Evolutionary conservation across 345 rosid species (phyloP).

Genomic region (Lepidium didymum): DNA sequence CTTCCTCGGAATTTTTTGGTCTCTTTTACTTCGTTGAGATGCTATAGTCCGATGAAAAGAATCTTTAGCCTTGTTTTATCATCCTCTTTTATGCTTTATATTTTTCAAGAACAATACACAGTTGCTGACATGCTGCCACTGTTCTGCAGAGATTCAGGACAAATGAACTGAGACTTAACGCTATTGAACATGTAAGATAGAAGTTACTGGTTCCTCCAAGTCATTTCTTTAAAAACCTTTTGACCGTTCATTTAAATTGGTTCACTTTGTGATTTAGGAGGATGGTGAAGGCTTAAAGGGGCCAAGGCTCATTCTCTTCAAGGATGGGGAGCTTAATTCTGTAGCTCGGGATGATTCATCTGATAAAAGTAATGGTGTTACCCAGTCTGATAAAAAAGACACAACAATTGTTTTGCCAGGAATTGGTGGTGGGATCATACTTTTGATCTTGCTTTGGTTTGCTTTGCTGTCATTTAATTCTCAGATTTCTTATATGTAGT

Average conservation of each 20-base stretch:
- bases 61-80: not conserved
- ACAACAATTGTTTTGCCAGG: constrained; percentile 19
- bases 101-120: not conserved
- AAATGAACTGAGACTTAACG: constrained; percentile 42
- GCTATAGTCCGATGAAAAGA: not conserved
- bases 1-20: not conserved
- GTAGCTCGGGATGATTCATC: constrained; percentile 28
- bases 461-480: not conserved
- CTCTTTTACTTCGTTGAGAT: not conserved
- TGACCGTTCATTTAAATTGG: not conserved
- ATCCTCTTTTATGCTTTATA: not conserved
- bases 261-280: constrained; percentile 44
- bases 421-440: constrained; percentile 37
- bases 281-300: constrained; percentile 53
- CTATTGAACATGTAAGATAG: constrained; percentile 51
- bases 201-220: not conserved
- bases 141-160: constrained; percentile 52
- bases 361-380: constrained; percentile 16
- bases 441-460: not conserved
- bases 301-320: constrained; percentile 57
- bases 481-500: constrained; percentile 17
- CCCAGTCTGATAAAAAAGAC: constrained; percentile 22
- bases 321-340: constrained; percentile 44
- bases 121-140: constrained; percentile 15
- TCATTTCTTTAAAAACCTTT: not conserved